phyloP scores from a whole-genome alignment of 2,329 filamentous ascomycete species.

The Ceratocystis cacaofunesta region DNA sequence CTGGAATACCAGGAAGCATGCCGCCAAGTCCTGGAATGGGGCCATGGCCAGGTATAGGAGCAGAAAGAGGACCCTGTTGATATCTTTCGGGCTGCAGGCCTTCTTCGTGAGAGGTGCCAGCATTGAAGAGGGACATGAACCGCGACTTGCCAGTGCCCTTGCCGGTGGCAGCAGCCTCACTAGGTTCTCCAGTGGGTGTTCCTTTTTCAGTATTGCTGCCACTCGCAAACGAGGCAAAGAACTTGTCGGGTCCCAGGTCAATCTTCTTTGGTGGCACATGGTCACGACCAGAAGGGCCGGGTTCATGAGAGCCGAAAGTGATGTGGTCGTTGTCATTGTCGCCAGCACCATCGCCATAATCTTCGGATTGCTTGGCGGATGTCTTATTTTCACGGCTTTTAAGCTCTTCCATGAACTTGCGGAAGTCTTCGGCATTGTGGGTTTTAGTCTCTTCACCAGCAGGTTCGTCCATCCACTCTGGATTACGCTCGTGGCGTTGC shows the following conservation, averaged over 20 bases:
- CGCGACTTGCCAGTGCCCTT: constrained; percentile 44
- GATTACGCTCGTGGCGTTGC: constrained; percentile 57
- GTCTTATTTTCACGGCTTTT: constrained; percentile 37
- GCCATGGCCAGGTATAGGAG: constrained; percentile 10
- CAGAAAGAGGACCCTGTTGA: constrained; percentile 14
- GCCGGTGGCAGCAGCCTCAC: constrained; percentile 23
- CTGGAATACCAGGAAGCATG: constrained; percentile 19
- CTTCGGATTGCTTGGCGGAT: background rate
- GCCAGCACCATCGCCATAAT: constrained; percentile 24
- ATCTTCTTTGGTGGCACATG: constrained; percentile 22
- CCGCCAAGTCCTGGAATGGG: constrained; percentile 8
- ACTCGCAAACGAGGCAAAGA: constrained; percentile 48
- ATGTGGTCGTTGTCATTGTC: constrained; percentile 21
- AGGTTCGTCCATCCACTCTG: constrained; percentile 77
- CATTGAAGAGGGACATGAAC: constrained; percentile 68
- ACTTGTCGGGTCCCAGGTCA: constrained; percentile 59
- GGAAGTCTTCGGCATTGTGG: constrained; percentile 80
- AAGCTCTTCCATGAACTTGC: constrained; percentile 89
- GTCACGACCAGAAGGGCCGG: constrained; percentile 13
- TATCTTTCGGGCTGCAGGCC: constrained; percentile 8
- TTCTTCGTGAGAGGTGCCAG: constrained; percentile 24
- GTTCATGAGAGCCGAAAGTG: background rate
- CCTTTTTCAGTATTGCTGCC: constrained; percentile 32
- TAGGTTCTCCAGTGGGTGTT: constrained; percentile 35
- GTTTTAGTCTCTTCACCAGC: constrained; percentile 52